Conservation (phyloP, 2,329 filamentous ascomycete species). For the Fonsecaea pugnacius region DNA sequence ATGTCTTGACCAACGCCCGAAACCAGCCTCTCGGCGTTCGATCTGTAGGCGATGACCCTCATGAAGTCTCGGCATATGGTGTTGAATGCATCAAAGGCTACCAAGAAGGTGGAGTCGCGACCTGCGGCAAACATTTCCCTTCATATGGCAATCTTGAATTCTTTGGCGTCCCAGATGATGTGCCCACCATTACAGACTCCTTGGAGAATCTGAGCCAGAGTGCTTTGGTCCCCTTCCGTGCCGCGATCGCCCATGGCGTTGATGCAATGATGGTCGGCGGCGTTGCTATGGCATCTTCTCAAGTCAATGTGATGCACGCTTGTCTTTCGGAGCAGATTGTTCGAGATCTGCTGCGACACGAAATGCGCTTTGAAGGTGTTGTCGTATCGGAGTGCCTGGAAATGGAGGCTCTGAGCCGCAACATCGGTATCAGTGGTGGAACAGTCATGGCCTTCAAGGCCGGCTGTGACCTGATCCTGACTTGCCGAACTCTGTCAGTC, state of each 20-base stretch:
- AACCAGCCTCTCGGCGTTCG: constrained; percentile 90
- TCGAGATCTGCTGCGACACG: constrained; percentile 82
- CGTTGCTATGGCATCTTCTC: constrained; percentile 86
- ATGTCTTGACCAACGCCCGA: constrained; percentile 89
- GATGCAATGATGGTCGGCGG: constrained; percentile 97
- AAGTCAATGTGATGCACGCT: constrained; percentile 93
- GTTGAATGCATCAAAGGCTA: constrained; percentile 91
- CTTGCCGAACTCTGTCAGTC: constrained; percentile 84
- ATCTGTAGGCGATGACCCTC: constrained; percentile 88
- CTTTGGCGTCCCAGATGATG: constrained; percentile 84
- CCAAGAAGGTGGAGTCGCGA: constrained; percentile 84
- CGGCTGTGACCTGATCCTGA: constrained; percentile 86
- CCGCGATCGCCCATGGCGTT: constrained; percentile 81
- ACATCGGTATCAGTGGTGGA: constrained; percentile 94
- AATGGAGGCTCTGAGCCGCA: constrained; percentile 94
- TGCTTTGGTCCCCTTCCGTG: constrained; percentile 87
- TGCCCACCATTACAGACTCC: constrained; percentile 94
- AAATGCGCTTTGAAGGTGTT: constrained; percentile 87
- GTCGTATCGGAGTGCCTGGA: constrained; percentile 94
- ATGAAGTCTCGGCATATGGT: constrained; percentile 90
- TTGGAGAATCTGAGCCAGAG: constrained; percentile 90
- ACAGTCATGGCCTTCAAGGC: constrained; percentile 98
- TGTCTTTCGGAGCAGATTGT: constrained; percentile 93
- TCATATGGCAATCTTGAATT: constrained; percentile 96
- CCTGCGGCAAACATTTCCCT: constrained; percentile 94